Conservation (phyloP, 129 eudicot genomes). For the Escallonia herrerae region DNA sequence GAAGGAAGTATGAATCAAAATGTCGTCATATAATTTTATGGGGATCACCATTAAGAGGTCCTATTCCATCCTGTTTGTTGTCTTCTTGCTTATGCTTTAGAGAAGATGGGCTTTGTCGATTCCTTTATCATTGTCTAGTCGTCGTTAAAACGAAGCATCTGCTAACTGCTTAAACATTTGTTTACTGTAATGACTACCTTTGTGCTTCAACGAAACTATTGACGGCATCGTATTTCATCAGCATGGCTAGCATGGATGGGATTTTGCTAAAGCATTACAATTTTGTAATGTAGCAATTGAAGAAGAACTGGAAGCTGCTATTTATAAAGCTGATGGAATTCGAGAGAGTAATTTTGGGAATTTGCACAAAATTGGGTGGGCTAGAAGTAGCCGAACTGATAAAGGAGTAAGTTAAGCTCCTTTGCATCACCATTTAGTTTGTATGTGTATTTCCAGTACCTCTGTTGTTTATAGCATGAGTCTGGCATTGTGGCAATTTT, state of each 20-base stretch:
- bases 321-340: conserved; percentile 84
- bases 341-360: conserved; percentile 84
- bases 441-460: too few relatives aligned
- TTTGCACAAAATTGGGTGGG: conserved; percentile 82
- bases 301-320: conserved; percentile 75
- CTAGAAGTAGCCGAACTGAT: conserved; percentile 94
- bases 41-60: too few relatives aligned
- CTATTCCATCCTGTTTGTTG: too few relatives aligned
- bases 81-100: too few relatives aligned
- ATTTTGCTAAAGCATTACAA: conserved; percentile 20
- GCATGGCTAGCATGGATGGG: conserved; percentile 1
- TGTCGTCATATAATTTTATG: too few relatives aligned
- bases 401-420: conserved; percentile 67
- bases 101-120: not conserved
- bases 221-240: conserved; percentile 1
- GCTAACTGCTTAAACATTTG: too few relatives aligned
- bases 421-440: too few relatives aligned
- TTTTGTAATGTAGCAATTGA: conserved; percentile 68
- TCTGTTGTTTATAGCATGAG: not conserved
- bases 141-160: too few relatives aligned
- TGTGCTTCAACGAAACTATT: not conserved
- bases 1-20: too few relatives aligned
- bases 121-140: not conserved
- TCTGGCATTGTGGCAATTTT: conserved; percentile 1
- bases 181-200: not conserved